Conservation (phyloP, 2,329 filamentous ascomycete species). For the Aspergillus tanneri region DNA sequence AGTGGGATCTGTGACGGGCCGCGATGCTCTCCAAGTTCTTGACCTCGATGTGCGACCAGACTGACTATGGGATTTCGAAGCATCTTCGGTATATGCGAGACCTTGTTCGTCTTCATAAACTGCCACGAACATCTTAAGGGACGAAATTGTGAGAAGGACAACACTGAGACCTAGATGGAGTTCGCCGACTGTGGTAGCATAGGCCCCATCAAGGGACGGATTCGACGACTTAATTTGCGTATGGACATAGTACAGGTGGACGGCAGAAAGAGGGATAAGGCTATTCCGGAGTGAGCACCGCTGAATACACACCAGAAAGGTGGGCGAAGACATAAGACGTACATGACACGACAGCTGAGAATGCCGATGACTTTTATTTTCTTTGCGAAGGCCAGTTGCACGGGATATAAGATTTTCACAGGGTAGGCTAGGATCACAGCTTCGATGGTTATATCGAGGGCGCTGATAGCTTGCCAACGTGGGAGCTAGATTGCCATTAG, state of each 20-base stretch:
- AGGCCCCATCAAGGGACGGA: conserved; percentile 38
- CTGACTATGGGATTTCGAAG: conserved; percentile 10
- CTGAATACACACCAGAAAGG: too few species aligned
- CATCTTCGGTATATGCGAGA: conserved; percentile 24
- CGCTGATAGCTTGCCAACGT: conserved; percentile 41
- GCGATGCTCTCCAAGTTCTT: neutral
- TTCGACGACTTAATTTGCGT: conserved; percentile 33
- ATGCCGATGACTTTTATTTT: conserved; percentile 43
- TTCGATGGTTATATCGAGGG: conserved; percentile 45
- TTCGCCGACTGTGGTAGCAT: conserved; percentile 40
- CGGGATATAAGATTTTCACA: conserved; percentile 37
- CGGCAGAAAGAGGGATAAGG: conserved; percentile 40
- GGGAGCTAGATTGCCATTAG: conserved; percentile 26
- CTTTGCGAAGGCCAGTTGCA: conserved; percentile 40
- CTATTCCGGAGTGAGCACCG: too few species aligned
- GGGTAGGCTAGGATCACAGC: conserved; percentile 38
- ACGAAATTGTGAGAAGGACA: conserved; percentile 44
- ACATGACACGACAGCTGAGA: conserved; percentile 46
- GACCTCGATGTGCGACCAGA: neutral
- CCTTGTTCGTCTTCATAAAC: conserved; percentile 31
- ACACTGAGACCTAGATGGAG: conserved; percentile 45
- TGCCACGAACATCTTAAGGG: conserved; percentile 47
- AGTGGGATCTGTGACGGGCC: neutral
- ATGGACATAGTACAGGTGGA: conserved; percentile 42
- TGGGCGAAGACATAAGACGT: conserved; percentile 15